Evolutionary conservation across 306 rosid genomes (phyloP), one percentile per base, ranked within the genome.

Genomic region (Mimosa bimucronata): DNA sequence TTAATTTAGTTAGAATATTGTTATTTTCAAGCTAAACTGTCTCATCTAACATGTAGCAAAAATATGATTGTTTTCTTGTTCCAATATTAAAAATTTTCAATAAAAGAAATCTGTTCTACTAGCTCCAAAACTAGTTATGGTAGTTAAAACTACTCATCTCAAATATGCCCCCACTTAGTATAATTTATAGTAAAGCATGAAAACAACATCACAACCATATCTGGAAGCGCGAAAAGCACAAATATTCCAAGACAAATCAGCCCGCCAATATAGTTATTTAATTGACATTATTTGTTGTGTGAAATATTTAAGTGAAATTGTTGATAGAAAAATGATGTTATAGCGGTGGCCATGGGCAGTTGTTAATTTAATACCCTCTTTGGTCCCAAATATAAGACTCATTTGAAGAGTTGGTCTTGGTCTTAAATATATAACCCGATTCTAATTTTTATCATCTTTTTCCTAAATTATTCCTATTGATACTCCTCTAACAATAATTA

Each of bases 191-290:
- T 6, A 10, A 70, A 74, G 71, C 37, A 6, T 81, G 90, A 87
- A 81, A 78, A 74, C 37, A 81, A 87, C 84, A 62, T 78, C 77
- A 34, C 83, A 86, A 77, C 79, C 66, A 58, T 21, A 28, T 58
- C 45, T 52, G 30, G n/a, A 65, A 31, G 45, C 64, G 14, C 70
- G 48, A 46, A n/a, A 41, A 73, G 65, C 75, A 44, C 28, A 42
- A 42, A 58, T 55, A 55, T 29, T n/a, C 69, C 53, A 40, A 60
- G 25, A 44, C 23, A 45, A 25, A 68, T 40, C 42, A 9, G 23
- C 42, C 42, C 70, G 15, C 7, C 70, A 34, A 34, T 6, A 31
- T 66, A 18, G 44, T 23, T 58, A 16, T 14, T 61, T 15, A 30
- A 66, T 37, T 66, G 34, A 19, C 31, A 66, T 60, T 60, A 60